phyloP scores from a whole-genome alignment of 352 stramenopile species.

The Phytophthora pini region DNA sequence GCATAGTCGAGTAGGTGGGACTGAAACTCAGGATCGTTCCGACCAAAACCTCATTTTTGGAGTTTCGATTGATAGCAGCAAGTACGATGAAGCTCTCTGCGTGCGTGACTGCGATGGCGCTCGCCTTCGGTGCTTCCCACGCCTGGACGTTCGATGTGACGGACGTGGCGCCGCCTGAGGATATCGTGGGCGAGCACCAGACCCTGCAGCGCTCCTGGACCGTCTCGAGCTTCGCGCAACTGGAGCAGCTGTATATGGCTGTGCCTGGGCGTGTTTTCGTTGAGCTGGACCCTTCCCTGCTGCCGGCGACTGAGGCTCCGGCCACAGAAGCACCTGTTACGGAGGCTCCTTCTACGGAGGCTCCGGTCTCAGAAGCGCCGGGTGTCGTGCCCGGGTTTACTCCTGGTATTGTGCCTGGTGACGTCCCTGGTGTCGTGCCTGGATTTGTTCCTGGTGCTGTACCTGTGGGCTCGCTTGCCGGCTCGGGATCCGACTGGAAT shows the following conservation, averaged over 20 bases:
- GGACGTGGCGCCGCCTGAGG: conserved; percentile 32
- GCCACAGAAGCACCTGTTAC: conserved; percentile 11
- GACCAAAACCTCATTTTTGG: conserved; percentile 14
- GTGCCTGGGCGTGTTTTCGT: conserved; percentile 67
- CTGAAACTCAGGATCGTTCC: conserved; percentile 23
- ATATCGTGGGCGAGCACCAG: conserved; percentile 48
- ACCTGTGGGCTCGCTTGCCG: conserved; percentile 6
- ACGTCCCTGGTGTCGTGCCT: conserved; percentile 18
- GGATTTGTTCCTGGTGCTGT: conserved; percentile 22
- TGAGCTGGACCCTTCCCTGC: conserved; percentile 45
- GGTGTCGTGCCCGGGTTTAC: conserved; percentile 18
- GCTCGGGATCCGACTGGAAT: conserved; percentile 14
- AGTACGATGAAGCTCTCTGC: conserved; percentile 35
- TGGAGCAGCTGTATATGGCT: conserved; percentile 56
- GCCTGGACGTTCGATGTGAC: conserved; percentile 47
- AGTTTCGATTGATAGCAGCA: conserved; percentile 9
- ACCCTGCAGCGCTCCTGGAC: conserved; percentile 49
- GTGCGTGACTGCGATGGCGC: conserved; percentile 24
- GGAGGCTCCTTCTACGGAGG: conserved; percentile 14
- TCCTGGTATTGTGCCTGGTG: conserved; percentile 23
- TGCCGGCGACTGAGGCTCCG: conserved; percentile 29
- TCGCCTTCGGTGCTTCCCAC: conserved; percentile 20
- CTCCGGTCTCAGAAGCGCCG: conserved; percentile 16
- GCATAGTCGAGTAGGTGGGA: conserved; percentile 15
- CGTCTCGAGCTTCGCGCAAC: conserved; percentile 46